Evolutionary conservation across 345 rosid species (phyloP), one percentile per base, ranked within the genome.

Genomic region (Pistacia vera): DNA sequence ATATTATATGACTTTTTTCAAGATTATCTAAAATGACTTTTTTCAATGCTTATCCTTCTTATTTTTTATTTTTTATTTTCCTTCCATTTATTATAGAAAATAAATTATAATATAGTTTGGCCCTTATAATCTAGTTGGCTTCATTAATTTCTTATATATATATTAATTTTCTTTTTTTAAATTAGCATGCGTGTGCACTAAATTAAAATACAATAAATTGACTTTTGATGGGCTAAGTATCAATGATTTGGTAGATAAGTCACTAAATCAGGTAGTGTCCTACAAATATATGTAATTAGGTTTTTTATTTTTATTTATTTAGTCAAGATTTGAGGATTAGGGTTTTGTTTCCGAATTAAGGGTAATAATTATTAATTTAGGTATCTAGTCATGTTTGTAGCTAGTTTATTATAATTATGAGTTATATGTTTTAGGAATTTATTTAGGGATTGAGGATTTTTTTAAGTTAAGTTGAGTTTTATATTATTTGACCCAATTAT

Each of bases 251-350:
- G 56, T 55, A 28, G 66, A 55, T n/a, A 70, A 16, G 66, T 54
- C 70, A 68, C 80, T 56, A 36, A 81, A 76, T 77, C 17, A 67
- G 83, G 63, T 38, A 54, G 10, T 74, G 54, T 79, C 62, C 30
- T 54, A 1, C 56, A 41, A 41, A 41, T 41, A 41, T 41, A 41
- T 41, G 8, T 0, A 41, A 5, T 5, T 41, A 5, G 46, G 46
- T 41, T 41, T 41, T 41, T 41, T 41, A 5, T 41, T 7, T 41
- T 41, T 5, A 41, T 5, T 41, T 41, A 41, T 41, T 41, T 63
- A 51, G 38, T 52, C 56, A 70, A 7, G 54, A 68, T 66, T 38
- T 49, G 20, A 17, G 14, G 9, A 35, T 60, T 63, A 55, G 10
- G 75, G 49, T 30, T 46, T 49, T 62, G n/a, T 12, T 28, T 49